Evolutionary conservation across 2,329 filamentous ascomycete species (phyloP).

Genomic region (Stachybotrys echinatus): DNA sequence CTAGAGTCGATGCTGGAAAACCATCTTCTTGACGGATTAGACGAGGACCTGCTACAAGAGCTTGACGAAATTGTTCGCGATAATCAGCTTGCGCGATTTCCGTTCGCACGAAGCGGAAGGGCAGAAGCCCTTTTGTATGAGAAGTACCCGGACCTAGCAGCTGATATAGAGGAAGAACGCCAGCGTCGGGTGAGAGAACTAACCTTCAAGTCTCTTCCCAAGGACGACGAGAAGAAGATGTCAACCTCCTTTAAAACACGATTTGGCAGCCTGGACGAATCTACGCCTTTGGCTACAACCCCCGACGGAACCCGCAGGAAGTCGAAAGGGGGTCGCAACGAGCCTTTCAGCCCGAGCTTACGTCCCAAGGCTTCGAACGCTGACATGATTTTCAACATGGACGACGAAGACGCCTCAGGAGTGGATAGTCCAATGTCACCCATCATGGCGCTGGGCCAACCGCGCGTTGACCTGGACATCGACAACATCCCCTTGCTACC

Average conservation of each 20-base stretch:
- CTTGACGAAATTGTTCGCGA: conserved; percentile 74
- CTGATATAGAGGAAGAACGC: conserved; percentile 63
- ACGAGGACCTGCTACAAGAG: conserved; percentile 75
- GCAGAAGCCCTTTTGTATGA: conserved; percentile 63
- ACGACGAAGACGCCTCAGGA: conserved; percentile 57
- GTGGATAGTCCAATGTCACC: conserved; percentile 22
- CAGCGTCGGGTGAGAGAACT: conserved; percentile 72
- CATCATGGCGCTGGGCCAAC: conserved; percentile 9
- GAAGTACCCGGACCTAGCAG: conserved; percentile 55
- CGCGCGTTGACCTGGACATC: conserved; percentile 15
- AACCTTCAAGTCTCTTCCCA: conserved; percentile 58
- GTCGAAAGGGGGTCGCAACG: conserved; percentile 42
- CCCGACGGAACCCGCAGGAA: conserved; percentile 41
- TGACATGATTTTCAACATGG: conserved; percentile 93
- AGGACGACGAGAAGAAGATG: conserved; percentile 58
- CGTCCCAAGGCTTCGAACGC: conserved; percentile 62
- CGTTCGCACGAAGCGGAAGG: conserved; percentile 71
- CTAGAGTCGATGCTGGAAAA: conserved; percentile 91
- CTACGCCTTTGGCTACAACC: conserved; percentile 30
- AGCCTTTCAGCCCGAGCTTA: conserved; percentile 60
- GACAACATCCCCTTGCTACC: conserved; percentile 23
- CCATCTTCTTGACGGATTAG: conserved; percentile 77
- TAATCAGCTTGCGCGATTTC: conserved; percentile 75
- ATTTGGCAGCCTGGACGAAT: conserved; percentile 62
- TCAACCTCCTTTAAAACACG: conserved; percentile 57